A percentile compares a stretch with the other conserved stretches of the same genome.
phyloP scores from a whole-genome alignment of 805 yeast species.

The Blastobotrys robertii region DNA sequence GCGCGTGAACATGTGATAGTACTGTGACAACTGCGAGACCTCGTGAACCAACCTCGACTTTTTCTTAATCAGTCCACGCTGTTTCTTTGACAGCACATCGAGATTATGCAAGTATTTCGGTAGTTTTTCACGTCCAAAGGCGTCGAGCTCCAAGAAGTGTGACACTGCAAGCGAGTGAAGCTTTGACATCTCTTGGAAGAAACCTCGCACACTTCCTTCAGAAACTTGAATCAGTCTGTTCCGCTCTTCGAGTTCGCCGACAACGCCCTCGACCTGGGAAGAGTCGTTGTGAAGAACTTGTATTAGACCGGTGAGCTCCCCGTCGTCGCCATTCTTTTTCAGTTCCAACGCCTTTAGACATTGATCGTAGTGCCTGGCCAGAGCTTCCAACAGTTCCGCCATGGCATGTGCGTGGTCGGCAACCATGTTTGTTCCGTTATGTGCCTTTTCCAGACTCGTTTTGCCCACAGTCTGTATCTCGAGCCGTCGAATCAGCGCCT shows the following conservation, averaged over 20 bases:
- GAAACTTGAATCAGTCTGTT: conserved; percentile 13
- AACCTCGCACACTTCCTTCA: conserved; percentile 12
- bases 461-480: conserved; percentile 7
- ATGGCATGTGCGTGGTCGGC: conserved; percentile 51
- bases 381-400: conserved; percentile 56
- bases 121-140: conserved; percentile 15
- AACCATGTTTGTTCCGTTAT: conserved; percentile 16
- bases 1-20: conserved; percentile 40
- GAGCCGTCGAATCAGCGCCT: conserved; percentile 15
- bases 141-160: conserved; percentile 10
- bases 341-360: conserved; percentile 42
- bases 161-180: conserved; percentile 19
- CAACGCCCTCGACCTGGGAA: conserved; percentile 25
- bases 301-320: conserved; percentile 44
- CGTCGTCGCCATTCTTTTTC: conserved; percentile 27
- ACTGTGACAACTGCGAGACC: conserved; percentile 34
- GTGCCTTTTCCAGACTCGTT: conserved; percentile 19
- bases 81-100: conserved; percentile 15
- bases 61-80: conserved; percentile 20
- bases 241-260: conserved; percentile 18
- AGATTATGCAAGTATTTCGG: conserved; percentile 13
- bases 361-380: conserved; percentile 78
- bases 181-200: conserved; percentile 16
- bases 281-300: conserved; percentile 37
- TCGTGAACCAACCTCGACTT: conserved; percentile 26